Evolutionary conservation across 768 basidiomycete genomes (phyloP), one percentile per base, ranked within the genome.

Genomic region (Leucosporidium yakuticum): DNA sequence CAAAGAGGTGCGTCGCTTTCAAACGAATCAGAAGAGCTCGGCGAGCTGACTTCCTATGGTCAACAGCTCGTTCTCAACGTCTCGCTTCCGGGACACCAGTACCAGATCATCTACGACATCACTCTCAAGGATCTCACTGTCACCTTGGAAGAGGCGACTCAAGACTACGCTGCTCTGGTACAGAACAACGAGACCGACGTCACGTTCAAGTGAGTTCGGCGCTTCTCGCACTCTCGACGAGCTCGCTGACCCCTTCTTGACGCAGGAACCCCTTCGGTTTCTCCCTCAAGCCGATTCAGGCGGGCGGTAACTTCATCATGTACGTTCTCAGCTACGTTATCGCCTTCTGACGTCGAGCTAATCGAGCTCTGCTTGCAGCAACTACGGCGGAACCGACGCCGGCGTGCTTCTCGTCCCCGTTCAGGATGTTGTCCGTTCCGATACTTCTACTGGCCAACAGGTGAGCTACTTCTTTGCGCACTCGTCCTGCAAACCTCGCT

Each of bases 231-330:
- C 8, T 15, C 15, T 20, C n/a, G 50, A 44, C 1, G 21, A 27
- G 14, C 9, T 7, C 32, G n/a, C 20, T 31, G 50, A 77, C 80
- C 60, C 85, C 85, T 0, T 63, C 85, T 4, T 86, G 85, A 21
- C 69, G 86, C 77, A 84, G 83, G 77, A 89, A 88, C 78, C 88
- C 88, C 1, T 89, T 88, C 75, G 87, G 87, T 3, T 89, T 89
- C 78, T 84, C 85, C 12, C 77, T 89, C 62, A 86, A 88, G 73
- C 85, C 87, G 27, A 77, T 86, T 12, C 81, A 84, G 70, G 82
- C 2, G 81, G 88, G 74, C 23, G 59, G 59, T 15, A 29, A 60
- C 59, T 82, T 88, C 68, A 80, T 80, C 50, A 76, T 89, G 48
- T 79, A 77, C 21, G 77, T 78, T 11, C 21, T 34, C n/a, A n/a